Base-by-base conservation (phyloP, 345 rosid species). In the Toxicodendron radicans region DNA sequence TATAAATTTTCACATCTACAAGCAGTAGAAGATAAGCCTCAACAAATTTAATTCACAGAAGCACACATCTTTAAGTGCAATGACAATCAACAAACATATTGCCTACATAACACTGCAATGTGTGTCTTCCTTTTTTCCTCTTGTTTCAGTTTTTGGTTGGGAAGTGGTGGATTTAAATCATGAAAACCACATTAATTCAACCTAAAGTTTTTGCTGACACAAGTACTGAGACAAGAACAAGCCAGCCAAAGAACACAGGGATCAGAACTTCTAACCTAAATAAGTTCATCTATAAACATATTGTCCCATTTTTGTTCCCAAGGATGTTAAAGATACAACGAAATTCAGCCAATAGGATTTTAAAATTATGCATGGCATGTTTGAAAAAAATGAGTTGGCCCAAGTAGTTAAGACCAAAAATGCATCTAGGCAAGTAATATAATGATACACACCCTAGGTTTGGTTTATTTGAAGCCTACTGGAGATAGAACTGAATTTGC, bases 1-100 rank as follows among this genome's bases (percentile, higher is more conserved):
- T 67, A 73, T n/a, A 46, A 41, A 75, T 70, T 5, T 59, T 73
- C 67, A 13, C 7, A 32, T 54, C 70, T 43, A 70, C 21, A 64
- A 12, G 43, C 23, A 53, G 14, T 17, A 38, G 66, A 45, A 52
- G 32, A 9, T 14, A 10, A 18, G 24, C 23, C 57, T 16, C 51
- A 48, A 78, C 38, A 45, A 66, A 66, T 5, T 17, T 65, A 8
- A 24, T 35, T 20, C 30, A 58, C 68, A 77, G 48, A 13, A 38
- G 51, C 41, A 56, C 41, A 54, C 66, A 32, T 61, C 18, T 60
- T 17, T 16, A 5, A 33, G 66, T 32, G 6, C 45, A 17, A 33
- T 33, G 66, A 61, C 24, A 17, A 61, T 5, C 23, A 61, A 32
- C 65, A 61, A 38, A 32, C 8, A 8, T 1, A 33, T 16, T 32